Base-by-base conservation (phyloP, 441 rosid genomes). In the Iberis amara region DNA sequence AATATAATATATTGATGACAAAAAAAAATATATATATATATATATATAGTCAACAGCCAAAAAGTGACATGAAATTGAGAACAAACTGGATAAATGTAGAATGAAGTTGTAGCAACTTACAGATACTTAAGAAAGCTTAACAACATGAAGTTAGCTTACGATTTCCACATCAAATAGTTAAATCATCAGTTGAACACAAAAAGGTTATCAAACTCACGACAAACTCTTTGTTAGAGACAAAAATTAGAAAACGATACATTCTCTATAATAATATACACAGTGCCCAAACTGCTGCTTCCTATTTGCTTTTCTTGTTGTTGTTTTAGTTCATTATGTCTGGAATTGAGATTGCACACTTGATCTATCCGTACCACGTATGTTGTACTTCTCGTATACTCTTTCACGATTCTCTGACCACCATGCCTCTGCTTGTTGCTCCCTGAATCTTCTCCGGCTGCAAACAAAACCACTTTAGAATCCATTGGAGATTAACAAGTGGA, bases 401-500 rank as follows among this genome's bases (percentile, higher is more conserved):
- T 86, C 97, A 0, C 97, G 95, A 52, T 94, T 94, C 77, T 94
- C 97, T 9, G 94, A 81, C 99, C 99, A 92, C 97, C 99, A 92
- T 2, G 77, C 74, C 69, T 89, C 94, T 3, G 97, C 99, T 68
- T 94, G 97, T 52, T 89, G 95, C 79, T 94, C 99, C 15, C 79
- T 86, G 44, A 86, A 94, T 74, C 90, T 86, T 77, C 91, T 77
- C 58, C 96, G 96, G 64, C 96, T 89, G 78, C 77, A 73, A n/a
- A 71, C 31, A 3, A 33, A 38, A 32, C 6, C 32, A 40, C 24
- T 35, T 26, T 52, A 52, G 9, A 46, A 32, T 11, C 30, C 21
- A 57, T 6, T 39, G 15, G 15, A 15, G 37, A 31, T 9, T 11
- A 32, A 0, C 12, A 40, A 13, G 31, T 44, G 9, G 12, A 44